A percentile compares a stretch with the other conserved stretches of the same genome.
Evolutionary conservation across 805 yeast genomes (phyloP).

Genomic region (Wickerhamomyces chaumierensis): DNA sequence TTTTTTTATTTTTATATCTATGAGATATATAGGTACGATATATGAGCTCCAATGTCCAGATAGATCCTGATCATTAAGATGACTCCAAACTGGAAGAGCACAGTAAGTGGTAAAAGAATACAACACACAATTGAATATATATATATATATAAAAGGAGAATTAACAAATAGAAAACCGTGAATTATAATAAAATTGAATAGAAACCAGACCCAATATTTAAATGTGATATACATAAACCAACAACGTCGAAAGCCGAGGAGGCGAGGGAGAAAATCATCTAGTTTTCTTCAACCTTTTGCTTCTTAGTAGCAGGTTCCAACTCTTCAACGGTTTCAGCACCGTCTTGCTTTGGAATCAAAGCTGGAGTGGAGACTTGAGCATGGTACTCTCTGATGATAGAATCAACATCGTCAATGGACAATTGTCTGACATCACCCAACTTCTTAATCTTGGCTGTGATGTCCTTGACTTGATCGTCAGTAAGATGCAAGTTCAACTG

Average conservation of each 20-base stretch:
- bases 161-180: background rate
- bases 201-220: background rate
- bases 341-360: constrained; percentile 18
- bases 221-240: background rate
- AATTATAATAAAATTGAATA: background rate
- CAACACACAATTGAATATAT: too few species aligned
- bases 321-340: constrained; percentile 13
- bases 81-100: too few species aligned
- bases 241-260: too few species aligned
- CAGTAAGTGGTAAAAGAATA: too few species aligned
- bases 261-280: constrained; percentile 1
- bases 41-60: too few species aligned
- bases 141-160: too few species aligned
- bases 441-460: constrained; percentile 84
- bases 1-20: too few species aligned
- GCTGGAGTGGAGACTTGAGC: constrained; percentile 55
- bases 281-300: constrained; percentile 17
- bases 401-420: constrained; percentile 94
- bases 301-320: constrained; percentile 20
- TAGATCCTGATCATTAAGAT: too few species aligned
- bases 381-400: constrained; percentile 90
- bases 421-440: constrained; percentile 92
- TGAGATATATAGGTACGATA: too few species aligned
- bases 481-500: constrained; percentile 84
- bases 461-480: constrained; percentile 92